A percentile compares a stretch with the other conserved stretches of the same genome.
Conservation (phyloP, 1,284 basidiomycete genomes). For the Trichosporon coremiiforme region DNA sequence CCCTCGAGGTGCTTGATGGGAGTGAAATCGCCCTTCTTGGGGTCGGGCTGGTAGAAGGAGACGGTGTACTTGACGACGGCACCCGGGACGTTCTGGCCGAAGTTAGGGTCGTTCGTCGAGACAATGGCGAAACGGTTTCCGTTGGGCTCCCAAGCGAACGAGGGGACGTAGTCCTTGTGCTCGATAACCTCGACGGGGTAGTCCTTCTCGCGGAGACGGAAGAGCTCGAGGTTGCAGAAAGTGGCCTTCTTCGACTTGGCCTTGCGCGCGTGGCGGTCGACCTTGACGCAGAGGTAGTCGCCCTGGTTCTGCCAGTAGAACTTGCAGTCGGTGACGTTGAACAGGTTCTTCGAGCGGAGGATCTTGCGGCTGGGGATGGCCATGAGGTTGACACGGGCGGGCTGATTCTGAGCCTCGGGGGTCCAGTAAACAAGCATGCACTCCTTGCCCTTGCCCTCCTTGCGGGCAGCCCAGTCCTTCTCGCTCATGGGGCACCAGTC, state of each 20-base stretch:
- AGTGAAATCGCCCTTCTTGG: slow-evolving; percentile 96
- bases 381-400: slow-evolving; percentile 91
- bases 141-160: slow-evolving; percentile 98
- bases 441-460: too few species aligned
- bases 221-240: slow-evolving; percentile 98
- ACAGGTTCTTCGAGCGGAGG: slow-evolving; percentile 93
- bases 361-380: slow-evolving; percentile 82
- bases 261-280: slow-evolving; percentile 77
- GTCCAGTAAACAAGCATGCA: slow-evolving; percentile 96
- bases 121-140: slow-evolving; percentile 96
- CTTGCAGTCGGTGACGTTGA: slow-evolving; percentile 98
- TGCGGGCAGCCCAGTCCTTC: slow-evolving; percentile 76
- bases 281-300: slow-evolving; percentile 98
- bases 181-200: slow-evolving; percentile 98
- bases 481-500: slow-evolving; percentile 98
- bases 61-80: slow-evolving; percentile 94
- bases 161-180: slow-evolving; percentile 93
- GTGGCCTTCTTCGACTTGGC: slow-evolving; percentile 99
- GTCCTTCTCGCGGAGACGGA: slow-evolving; percentile 96
- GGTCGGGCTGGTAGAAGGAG: slow-evolving; percentile 94
- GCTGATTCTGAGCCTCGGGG: slow-evolving; percentile 94
- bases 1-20: slow-evolving; percentile 78
- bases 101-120: slow-evolving; percentile 90
- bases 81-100: slow-evolving; percentile 83
- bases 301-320: slow-evolving; percentile 99